These are phyloP conservation scores for Oryza meyeriana DNA, from an alignment of 176 grass and related monocot genomes.

Conservation along the genomic window DNA sequence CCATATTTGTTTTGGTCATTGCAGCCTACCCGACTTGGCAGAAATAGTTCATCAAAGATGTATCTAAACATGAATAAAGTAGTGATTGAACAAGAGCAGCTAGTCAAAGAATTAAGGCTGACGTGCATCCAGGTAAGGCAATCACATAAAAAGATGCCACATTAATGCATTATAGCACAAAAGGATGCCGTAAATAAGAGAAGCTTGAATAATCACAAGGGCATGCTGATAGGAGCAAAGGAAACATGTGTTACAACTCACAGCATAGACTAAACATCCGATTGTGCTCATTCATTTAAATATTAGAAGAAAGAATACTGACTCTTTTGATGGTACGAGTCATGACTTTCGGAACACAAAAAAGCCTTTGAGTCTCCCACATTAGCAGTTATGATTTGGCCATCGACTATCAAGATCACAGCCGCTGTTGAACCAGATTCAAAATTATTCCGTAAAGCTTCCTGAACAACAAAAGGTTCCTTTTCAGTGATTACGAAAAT, in stretches of 20 bases:
- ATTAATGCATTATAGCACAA: not conserved
- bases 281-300: conserved; percentile 7
- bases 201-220: conserved; percentile 14
- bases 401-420: conserved; percentile 83
- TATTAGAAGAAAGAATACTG: conserved; percentile 33
- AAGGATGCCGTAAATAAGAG: not conserved
- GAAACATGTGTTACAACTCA: not conserved
- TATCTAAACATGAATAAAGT: conserved; percentile 21
- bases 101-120: not conserved
- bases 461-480: conserved; percentile 50
- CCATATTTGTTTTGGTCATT: conserved; percentile 6
- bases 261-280: not conserved
- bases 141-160: not conserved
- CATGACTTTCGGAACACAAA: conserved; percentile 69
- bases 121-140: not conserved
- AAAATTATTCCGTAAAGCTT: conserved; percentile 64
- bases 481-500: not conserved
- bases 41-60: not conserved
- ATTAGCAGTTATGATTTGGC: conserved; percentile 78
- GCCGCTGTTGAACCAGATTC: conserved; percentile 77
- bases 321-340: conserved; percentile 40
- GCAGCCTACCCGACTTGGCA: not conserved
- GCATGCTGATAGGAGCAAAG: not conserved
- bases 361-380: conserved; percentile 93
- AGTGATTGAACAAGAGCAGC: not conserved